Evolutionary conservation across 441 rosid species (phyloP).

Genomic region (Omphalea diandra): DNA sequence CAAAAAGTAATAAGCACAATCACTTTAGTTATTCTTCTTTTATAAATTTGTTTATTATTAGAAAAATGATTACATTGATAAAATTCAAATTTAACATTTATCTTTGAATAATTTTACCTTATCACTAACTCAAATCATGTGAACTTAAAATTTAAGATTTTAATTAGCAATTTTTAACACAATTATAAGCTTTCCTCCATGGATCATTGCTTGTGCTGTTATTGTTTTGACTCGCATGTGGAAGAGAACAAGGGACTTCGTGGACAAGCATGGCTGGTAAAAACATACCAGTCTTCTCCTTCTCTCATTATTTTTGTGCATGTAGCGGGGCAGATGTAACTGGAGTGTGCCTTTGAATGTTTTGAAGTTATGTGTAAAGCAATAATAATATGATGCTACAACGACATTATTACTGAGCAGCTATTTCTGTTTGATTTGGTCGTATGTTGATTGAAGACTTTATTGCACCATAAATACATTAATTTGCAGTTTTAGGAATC

Average conservation of each 20-base stretch:
- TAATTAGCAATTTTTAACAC: too few relatives aligned
- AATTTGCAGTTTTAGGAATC: neutral
- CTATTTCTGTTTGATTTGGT: neutral
- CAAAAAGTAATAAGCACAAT: too few relatives aligned
- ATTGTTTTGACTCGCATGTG: conserved; percentile 87
- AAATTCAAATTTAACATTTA: too few relatives aligned
- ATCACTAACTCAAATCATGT: too few relatives aligned
- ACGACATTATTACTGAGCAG: neutral
- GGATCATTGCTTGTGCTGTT: conserved; percentile 81
- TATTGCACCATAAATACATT: neutral
- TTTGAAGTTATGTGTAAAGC: neutral
- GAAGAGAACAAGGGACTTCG: conserved; percentile 74
- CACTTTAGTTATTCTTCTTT: too few relatives aligned
- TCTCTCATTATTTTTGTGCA: neutral
- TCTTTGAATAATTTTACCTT: too few relatives aligned
- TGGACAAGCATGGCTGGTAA: conserved; percentile 61
- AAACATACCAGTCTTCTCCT: neutral
- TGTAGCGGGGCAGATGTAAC: neutral
- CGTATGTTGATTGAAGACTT: neutral
- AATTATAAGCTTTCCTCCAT: conserved; percentile 69
- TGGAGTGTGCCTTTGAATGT: neutral
- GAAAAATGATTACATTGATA: too few relatives aligned
- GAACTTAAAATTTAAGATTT: too few relatives aligned
- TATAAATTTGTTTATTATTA: too few relatives aligned
- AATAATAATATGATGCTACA: neutral